phyloP scores from a whole-genome alignment of 139 green algal genomes.

The Zygnema circumcarinatum region DNA sequence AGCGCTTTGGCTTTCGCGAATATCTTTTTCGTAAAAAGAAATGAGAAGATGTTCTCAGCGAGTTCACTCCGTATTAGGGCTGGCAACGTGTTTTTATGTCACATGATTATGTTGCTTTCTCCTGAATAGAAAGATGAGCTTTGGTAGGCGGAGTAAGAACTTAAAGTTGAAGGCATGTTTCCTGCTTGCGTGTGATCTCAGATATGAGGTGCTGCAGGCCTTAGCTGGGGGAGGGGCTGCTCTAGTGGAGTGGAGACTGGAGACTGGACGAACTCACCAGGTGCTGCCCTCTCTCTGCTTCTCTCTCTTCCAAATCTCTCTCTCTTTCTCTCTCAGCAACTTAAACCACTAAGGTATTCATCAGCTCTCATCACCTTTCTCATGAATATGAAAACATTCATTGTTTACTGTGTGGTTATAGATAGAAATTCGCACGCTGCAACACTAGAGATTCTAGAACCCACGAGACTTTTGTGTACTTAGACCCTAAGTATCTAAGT shows the following conservation, averaged over 20 bases:
- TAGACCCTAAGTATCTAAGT: background rate
- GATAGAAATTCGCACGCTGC: too few species aligned
- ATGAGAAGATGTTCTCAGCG: too few species aligned
- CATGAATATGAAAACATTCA: too few species aligned
- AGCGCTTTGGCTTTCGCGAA: too few species aligned
- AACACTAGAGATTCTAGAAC: too few species aligned
- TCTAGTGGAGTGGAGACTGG: conserved; percentile 88
- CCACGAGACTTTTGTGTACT: background rate
- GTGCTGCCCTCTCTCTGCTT: conserved; percentile 15
- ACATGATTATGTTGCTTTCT: too few species aligned
- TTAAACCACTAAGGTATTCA: background rate
- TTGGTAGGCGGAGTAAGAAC: background rate
- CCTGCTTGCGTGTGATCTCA: conserved; percentile 57
- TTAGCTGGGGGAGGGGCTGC: conserved; percentile 77
- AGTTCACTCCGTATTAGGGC: too few species aligned
- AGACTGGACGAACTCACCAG: conserved; percentile 96
- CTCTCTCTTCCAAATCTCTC: background rate
- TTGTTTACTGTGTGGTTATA: too few species aligned
- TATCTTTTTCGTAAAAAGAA: too few species aligned
- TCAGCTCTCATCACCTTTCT: background rate
- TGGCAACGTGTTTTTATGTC: too few species aligned
- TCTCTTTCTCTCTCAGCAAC: background rate
- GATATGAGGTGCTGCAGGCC: conserved; percentile 76
- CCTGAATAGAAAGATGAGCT: too few species aligned
- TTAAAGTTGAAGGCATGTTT: background rate